Percentiles rank a stretch among this genome's conserved stretches.
Conservation (phyloP, 2,329 filamentous ascomycete species). For the Fusarium sp. region DNA sequence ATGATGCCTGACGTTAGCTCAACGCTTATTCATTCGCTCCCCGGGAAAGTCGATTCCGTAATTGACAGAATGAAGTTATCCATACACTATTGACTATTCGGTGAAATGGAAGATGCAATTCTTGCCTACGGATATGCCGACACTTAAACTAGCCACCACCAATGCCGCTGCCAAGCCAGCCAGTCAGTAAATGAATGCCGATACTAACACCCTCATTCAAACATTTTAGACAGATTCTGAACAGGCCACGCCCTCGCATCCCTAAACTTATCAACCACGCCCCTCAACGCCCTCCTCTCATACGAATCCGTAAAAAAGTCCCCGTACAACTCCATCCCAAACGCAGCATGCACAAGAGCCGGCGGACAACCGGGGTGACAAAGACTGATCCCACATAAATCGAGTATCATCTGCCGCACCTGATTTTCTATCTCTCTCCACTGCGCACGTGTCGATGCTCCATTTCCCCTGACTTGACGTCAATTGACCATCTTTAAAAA, state of each 20-base stretch:
- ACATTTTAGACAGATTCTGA: slow-evolving; percentile 55
- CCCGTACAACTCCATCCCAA: slow-evolving; percentile 58
- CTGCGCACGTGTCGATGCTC: slow-evolving; percentile 45
- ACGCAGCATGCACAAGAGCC: slow-evolving; percentile 56
- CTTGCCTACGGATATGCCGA: background rate
- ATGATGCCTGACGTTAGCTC: background rate
- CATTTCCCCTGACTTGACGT: slow-evolving; percentile 41
- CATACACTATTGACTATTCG: too few relatives aligned
- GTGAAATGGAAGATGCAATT: slow-evolving; percentile 12
- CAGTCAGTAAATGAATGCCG: slow-evolving; percentile 6
- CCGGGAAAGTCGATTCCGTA: background rate
- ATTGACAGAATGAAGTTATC: background rate
- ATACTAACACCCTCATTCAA: slow-evolving; percentile 39
- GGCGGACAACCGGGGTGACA: slow-evolving; percentile 56
- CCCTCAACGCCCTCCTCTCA: slow-evolving; percentile 55
- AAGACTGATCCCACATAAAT: slow-evolving; percentile 58
- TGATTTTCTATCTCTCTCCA: slow-evolving; percentile 57
- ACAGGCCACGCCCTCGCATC: slow-evolving; percentile 59
- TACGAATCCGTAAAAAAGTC: slow-evolving; percentile 59
- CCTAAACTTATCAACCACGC: slow-evolving; percentile 60
- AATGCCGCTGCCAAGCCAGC: slow-evolving; percentile 19
- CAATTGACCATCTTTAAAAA: slow-evolving; percentile 6
- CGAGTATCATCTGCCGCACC: slow-evolving; percentile 55
- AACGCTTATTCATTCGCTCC: background rate
- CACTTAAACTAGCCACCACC: background rate